Evolutionary conservation across 768 basidiomycete genomes (phyloP).

Genomic region (Tricholoma furcatifolium): DNA sequence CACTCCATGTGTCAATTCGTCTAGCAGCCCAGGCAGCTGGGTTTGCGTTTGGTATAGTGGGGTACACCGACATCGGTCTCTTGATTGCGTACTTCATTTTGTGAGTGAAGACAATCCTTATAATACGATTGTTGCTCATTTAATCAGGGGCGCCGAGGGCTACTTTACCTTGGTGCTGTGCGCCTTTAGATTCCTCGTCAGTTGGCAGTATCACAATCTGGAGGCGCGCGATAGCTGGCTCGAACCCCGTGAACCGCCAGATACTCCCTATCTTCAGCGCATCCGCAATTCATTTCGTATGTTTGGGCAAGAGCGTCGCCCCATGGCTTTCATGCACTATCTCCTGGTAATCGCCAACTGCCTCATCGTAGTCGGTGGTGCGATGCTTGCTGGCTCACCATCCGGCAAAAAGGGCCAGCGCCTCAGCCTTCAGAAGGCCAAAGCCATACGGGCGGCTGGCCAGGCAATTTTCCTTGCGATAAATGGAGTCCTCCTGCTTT

Average conservation of each 20-base stretch:
- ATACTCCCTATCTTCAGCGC: slow-evolving; percentile 14
- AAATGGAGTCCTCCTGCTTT: slow-evolving; percentile 23
- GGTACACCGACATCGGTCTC: slow-evolving; percentile 23
- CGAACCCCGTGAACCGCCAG: slow-evolving; percentile 25
- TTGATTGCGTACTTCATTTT: slow-evolving; percentile 32
- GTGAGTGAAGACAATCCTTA: slow-evolving; percentile 2
- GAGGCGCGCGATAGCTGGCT: slow-evolving; percentile 30
- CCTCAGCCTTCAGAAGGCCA: slow-evolving; percentile 21
- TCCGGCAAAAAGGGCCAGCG: slow-evolving; percentile 11
- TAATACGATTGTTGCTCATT: neutral
- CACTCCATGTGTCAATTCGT: slow-evolving; percentile 31
- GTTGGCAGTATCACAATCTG: slow-evolving; percentile 35
- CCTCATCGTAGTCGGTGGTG: slow-evolving; percentile 32
- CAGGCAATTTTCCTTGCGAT: slow-evolving; percentile 32
- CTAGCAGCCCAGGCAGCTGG: slow-evolving; percentile 32
- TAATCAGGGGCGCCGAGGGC: slow-evolving; percentile 25
- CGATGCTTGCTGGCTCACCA: slow-evolving; percentile 27
- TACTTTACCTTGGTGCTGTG: slow-evolving; percentile 34
- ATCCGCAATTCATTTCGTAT: slow-evolving; percentile 25
- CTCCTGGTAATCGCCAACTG: slow-evolving; percentile 30
- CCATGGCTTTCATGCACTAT: slow-evolving; percentile 30
- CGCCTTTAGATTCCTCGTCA: slow-evolving; percentile 33
- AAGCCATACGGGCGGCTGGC: slow-evolving; percentile 28
- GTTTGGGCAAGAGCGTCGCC: slow-evolving; percentile 19
- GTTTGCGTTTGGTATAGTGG: slow-evolving; percentile 31